Percentiles rank a stretch among this genome's conserved stretches.
phyloP scores from a whole-genome alignment of 306 rosid genomes.

The Rosa chinensis region DNA sequence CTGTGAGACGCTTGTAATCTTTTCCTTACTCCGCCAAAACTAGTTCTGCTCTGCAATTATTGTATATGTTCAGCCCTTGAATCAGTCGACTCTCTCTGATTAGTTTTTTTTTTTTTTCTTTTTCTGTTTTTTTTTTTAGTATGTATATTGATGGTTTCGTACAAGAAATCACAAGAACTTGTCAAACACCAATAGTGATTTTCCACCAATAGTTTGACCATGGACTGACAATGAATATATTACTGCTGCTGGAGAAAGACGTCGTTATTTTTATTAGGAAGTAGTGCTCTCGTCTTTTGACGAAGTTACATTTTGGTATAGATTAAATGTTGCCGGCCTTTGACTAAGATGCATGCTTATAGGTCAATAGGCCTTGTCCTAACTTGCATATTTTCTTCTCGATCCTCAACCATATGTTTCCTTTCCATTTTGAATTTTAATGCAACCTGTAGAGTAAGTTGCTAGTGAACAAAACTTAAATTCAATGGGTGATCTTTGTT shows the following conservation, averaged over 20 bases:
- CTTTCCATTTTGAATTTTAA: neutral
- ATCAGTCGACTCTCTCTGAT: too few species aligned
- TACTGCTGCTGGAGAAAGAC: neutral
- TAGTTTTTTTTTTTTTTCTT: too few species aligned
- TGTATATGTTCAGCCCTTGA: too few species aligned
- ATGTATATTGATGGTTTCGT: too few species aligned
- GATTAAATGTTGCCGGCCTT: neutral
- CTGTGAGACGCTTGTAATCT: too few species aligned
- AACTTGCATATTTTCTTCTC: neutral
- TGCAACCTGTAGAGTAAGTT: too few species aligned
- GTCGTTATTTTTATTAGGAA: neutral
- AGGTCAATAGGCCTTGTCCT: neutral
- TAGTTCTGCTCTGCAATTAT: too few species aligned
- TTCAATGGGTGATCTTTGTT: constrained; percentile 12
- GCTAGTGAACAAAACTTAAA: neutral
- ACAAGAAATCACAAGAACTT: neutral
- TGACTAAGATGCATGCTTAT: neutral
- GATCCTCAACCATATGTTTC: neutral
- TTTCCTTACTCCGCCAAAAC: too few species aligned
- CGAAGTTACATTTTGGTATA: neutral
- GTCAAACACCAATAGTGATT: neutral
- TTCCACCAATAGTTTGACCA: neutral
- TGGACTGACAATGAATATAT: too few species aligned
- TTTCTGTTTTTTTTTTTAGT: too few species aligned
- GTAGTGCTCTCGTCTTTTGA: neutral